Base-by-base conservation (phyloP, 495 filamentous ascomycete genomes). In the Cercophora newfieldiana region DNA sequence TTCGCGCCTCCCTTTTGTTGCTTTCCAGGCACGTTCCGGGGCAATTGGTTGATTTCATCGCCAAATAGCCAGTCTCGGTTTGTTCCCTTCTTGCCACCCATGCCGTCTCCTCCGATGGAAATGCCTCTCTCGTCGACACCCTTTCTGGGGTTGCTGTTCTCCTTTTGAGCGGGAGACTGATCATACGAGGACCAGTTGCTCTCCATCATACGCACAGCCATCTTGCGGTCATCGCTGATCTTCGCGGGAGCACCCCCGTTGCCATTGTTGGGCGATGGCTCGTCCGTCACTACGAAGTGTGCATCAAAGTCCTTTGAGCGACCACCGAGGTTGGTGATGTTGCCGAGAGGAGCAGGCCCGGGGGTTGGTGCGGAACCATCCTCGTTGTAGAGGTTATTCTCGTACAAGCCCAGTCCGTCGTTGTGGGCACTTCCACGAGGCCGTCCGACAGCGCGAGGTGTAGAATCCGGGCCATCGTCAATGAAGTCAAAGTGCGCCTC, bases 271-370 rank as follows among this genome's bases (percentile, higher is more conserved):
- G 90, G 86, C 0, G 85, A 85, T 22, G 37, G 37, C 37, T 85
- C 80, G 71, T 94, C 92, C 2, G 80, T 82, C 76, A 92, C 83
- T 44, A 79, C 76, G 81, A 89, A 94, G 67, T 95, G 91, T 10
- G 83, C 70, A 37, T 87, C 88, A 67, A 96, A 93, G 71, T 91
- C 84, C 78, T 92, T 91, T 68, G 78, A 78, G 62, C 89, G 87
- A 76, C 87, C 85, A 68, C 87, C 84, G 24, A 83, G 77, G 70
- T 91, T 91, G 55, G 88, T 88, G 63, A 89, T 84, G 51, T 86
- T 85, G 21, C 83, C 82, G 12, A 90, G 82, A 21, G 79, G 72
- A 3, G 72, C 68, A 48, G 72, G 66, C 4, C 72, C 73, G 6
- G 79, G 68, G 61, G 65, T 66, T 3, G 72, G 56, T 29, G 55